These are phyloP conservation scores for Fusarium pseudonygamai DNA, from an alignment of 2,329 filamentous ascomycete genomes.

Conservation along the genomic window DNA sequence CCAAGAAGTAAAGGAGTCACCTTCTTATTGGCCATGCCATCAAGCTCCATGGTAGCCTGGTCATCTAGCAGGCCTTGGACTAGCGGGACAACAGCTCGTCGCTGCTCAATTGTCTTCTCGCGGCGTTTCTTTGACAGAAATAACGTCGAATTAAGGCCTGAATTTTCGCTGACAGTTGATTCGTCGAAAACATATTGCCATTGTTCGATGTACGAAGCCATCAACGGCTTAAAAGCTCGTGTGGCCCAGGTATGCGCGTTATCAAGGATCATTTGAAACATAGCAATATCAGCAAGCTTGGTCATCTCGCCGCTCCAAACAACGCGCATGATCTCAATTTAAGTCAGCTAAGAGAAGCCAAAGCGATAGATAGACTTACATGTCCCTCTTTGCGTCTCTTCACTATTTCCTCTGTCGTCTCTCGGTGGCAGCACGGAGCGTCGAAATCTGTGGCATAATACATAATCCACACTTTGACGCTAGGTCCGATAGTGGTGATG, in stretches of 20 bases:
- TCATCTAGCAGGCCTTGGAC: constrained; percentile 6
- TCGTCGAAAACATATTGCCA: constrained; percentile 13
- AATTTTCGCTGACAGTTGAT: neutral
- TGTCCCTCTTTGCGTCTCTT: constrained; percentile 5
- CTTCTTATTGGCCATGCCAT: neutral
- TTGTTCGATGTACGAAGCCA: constrained; percentile 30
- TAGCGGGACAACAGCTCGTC: neutral
- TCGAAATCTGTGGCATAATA: constrained; percentile 23
- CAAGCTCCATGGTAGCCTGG: neutral
- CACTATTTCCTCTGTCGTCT: neutral
- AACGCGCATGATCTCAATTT: constrained; percentile 23
- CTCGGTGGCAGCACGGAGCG: neutral
- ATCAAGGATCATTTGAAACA: constrained; percentile 30
- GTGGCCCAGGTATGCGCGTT: constrained; percentile 39
- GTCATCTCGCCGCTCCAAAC: constrained; percentile 35
- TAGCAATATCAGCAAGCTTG: constrained; percentile 11
- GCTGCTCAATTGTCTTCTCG: neutral
- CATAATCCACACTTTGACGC: constrained; percentile 34
- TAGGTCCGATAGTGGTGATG: constrained; percentile 28
- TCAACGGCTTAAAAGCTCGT: constrained; percentile 27
- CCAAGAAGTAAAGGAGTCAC: constrained; percentile 24
- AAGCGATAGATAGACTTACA: constrained; percentile 3
- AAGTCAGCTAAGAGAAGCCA: neutral
- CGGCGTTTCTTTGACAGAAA: neutral
- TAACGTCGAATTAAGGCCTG: neutral